A percentile compares a stretch with the other conserved stretches of the same genome.
phyloP scores from a whole-genome alignment of 2,329 filamentous ascomycete genomes.

The Whalleya microplaca region DNA sequence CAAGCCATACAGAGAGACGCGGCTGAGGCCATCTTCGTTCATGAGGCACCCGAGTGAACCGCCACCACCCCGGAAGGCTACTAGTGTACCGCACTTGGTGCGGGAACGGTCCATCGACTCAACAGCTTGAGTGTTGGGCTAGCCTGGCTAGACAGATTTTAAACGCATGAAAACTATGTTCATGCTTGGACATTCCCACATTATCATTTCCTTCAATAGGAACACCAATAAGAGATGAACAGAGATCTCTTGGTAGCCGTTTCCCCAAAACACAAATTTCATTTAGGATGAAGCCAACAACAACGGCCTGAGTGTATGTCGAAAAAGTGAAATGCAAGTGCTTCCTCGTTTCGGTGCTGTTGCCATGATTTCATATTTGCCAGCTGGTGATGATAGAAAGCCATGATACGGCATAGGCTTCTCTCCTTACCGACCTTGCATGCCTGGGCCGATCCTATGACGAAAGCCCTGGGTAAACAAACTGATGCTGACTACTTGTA shows the following conservation, averaged over 20 bases:
- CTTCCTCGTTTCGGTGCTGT: slow-evolving; percentile 7
- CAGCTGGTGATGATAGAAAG: slow-evolving; percentile 10
- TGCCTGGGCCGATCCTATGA: slow-evolving; percentile 11
- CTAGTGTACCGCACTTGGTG: neutral
- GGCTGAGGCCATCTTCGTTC: slow-evolving; percentile 3
- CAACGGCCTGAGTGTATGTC: slow-evolving; percentile 2
- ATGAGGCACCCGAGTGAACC: neutral
- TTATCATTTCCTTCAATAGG: slow-evolving; percentile 1
- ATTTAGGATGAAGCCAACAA: slow-evolving; percentile 7
- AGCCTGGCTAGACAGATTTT: neutral
- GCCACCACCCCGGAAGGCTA: neutral
- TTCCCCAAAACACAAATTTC: slow-evolving; percentile 5
- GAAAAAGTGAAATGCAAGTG: slow-evolving; percentile 20
- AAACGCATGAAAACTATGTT: neutral
- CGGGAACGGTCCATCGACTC: neutral
- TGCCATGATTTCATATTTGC: slow-evolving; percentile 13
- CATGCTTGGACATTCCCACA: neutral
- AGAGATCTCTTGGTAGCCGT: slow-evolving; percentile 3
- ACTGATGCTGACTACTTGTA: slow-evolving; percentile 32
- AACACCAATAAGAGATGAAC: slow-evolving; percentile 3
- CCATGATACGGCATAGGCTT: neutral
- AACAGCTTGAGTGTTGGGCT: neutral
- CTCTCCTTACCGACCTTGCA: slow-evolving; percentile 5
- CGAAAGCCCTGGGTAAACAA: slow-evolving; percentile 13
- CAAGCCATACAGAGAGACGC: slow-evolving; percentile 1